Evolutionary conservation across 2,329 filamentous ascomycete genomes (phyloP).

Genomic region (Hymenoscyphus linearis): DNA sequence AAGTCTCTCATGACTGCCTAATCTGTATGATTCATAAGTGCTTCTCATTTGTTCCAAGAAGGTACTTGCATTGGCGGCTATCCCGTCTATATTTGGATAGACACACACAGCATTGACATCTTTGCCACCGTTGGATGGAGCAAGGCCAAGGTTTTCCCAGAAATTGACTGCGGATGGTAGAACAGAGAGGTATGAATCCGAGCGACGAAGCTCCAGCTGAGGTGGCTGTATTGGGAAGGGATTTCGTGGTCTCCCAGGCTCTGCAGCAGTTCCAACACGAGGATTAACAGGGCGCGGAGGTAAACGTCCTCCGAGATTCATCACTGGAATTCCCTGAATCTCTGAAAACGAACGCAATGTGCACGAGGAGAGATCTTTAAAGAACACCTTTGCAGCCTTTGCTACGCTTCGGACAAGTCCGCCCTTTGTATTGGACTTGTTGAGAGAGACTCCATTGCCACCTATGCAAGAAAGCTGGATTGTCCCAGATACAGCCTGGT

Average conservation of each 20-base stretch:
- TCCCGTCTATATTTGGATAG: constrained; percentile 59
- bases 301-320: constrained; percentile 47
- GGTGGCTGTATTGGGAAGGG: constrained; percentile 62
- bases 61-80: constrained; percentile 53
- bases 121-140: constrained; percentile 65
- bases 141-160: constrained; percentile 76
- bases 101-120: constrained; percentile 67
- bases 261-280: constrained; percentile 16
- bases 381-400: constrained; percentile 39
- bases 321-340: constrained; percentile 50
- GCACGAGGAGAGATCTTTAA: constrained; percentile 39
- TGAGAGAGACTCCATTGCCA: constrained; percentile 5
- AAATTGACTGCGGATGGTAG: constrained; percentile 70
- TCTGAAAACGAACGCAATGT: constrained; percentile 48
- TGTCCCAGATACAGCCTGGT: constrained; percentile 57
- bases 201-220: constrained; percentile 66
- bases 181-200: constrained; percentile 65
- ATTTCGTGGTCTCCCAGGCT: constrained; percentile 40
- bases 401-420: constrained; percentile 39
- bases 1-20: constrained; percentile 56
- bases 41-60: constrained; percentile 66
- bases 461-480: constrained; percentile 26
- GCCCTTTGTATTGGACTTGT: constrained; percentile 23
- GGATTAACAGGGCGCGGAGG: constrained; percentile 29
- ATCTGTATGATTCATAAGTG: constrained; percentile 67